These are phyloP conservation scores for Davidsoniella virescens DNA, from an alignment of 2,329 filamentous ascomycete species.

Conservation along the genomic window DNA sequence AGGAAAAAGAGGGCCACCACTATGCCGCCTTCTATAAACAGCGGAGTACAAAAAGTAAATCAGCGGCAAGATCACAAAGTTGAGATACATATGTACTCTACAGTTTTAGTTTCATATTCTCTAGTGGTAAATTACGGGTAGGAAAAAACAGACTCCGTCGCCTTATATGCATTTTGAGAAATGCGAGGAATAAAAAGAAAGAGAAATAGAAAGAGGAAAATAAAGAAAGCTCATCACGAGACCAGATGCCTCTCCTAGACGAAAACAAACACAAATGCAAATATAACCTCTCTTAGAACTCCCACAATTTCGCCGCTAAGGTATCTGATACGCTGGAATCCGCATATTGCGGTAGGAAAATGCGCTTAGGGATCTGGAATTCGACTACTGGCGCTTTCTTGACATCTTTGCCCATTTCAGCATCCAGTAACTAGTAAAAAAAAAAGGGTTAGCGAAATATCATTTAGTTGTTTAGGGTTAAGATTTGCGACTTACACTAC, in stretches of 20 bases:
- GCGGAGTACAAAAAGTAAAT: too few species aligned
- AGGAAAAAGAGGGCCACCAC: too few species aligned
- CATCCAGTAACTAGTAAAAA: slow-evolving; percentile 51
- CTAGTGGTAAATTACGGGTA: background rate
- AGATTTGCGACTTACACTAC: slow-evolving; percentile 39
- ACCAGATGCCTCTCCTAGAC: background rate
- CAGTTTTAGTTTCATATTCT: too few species aligned
- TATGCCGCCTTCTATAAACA: too few species aligned
- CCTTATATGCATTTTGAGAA: background rate
- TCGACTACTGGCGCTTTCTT: slow-evolving; percentile 82
- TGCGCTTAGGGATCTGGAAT: slow-evolving; percentile 79
- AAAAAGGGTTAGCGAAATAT: background rate
- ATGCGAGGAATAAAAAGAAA: background rate
- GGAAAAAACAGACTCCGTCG: background rate
- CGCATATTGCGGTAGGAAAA: slow-evolving; percentile 44
- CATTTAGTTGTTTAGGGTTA: background rate
- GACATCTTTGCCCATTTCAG: slow-evolving; percentile 66
- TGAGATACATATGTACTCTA: too few species aligned
- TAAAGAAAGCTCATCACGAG: background rate
- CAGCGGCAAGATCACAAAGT: too few species aligned
- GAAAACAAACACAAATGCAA: background rate
- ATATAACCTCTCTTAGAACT: slow-evolving; percentile 26
- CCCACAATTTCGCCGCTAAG: slow-evolving; percentile 44
- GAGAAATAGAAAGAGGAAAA: slow-evolving; percentile 2
- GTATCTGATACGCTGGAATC: slow-evolving; percentile 33